A percentile compares a stretch with the other conserved stretches of the same genome.
These are phyloP conservation scores for Fonsecaea pugnacius DNA, from an alignment of 2,329 filamentous ascomycete species.

Conservation along the genomic window DNA sequence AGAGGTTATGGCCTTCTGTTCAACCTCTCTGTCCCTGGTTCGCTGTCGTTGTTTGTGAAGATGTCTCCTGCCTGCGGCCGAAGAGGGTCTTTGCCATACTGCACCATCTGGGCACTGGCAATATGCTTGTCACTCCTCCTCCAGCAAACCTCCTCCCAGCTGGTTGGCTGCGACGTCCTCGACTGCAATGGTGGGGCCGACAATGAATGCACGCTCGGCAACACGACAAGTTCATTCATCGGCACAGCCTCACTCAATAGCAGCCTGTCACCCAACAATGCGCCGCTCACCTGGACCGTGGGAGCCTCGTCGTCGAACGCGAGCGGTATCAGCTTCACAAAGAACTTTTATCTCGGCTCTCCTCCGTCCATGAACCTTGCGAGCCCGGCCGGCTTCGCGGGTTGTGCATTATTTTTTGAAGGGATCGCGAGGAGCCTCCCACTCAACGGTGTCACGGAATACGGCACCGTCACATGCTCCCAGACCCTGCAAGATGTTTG, in stretches of 20 bases:
- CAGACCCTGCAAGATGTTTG: conserved; percentile 21
- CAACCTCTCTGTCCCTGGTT: conserved; percentile 10
- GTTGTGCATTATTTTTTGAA: conserved; percentile 31
- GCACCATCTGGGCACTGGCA: conserved; percentile 1
- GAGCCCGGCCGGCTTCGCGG: conserved; percentile 5
- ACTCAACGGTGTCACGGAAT: conserved; percentile 19
- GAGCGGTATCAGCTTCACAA: conserved; percentile 17
- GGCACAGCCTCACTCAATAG: conserved; percentile 27
- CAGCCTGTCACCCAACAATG: conserved; percentile 18
- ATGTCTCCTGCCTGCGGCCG: conserved; percentile 5
- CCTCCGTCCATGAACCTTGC: conserved; percentile 24
- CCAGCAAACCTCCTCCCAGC: conserved; percentile 6
- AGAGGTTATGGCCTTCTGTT: conserved; percentile 19
- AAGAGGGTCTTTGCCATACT: background rate
- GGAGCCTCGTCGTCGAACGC: conserved; percentile 12
- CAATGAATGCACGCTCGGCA: conserved; percentile 25
- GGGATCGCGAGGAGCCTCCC: conserved; percentile 27
- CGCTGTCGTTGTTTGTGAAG: conserved; percentile 15
- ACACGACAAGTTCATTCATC: conserved; percentile 25
- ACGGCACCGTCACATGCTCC: conserved; percentile 24
- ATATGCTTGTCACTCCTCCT: conserved; percentile 11
- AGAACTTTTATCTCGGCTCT: conserved; percentile 29
- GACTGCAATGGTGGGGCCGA: conserved; percentile 21
- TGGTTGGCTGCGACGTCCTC: conserved; percentile 28
- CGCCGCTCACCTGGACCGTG: conserved; percentile 29